Conservation (phyloP, 768 basidiomycete genomes). For the Harrya chromipes region DNA sequence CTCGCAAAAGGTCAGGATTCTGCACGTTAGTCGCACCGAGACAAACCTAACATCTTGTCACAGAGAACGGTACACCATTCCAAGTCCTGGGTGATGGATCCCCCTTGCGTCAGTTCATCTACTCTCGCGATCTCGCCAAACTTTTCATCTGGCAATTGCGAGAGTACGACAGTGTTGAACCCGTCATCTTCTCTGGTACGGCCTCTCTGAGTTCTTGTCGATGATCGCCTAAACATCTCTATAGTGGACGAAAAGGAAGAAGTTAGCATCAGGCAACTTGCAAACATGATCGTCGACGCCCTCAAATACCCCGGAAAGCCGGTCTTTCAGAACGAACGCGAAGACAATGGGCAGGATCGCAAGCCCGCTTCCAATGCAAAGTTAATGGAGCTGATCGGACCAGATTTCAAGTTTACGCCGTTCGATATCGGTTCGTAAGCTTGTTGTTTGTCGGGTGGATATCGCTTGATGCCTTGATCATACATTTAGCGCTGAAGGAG, state of each 20-base stretch:
- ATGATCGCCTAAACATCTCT: not conserved
- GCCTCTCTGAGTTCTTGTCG: not conserved
- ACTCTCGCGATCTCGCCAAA: constrained; percentile 93
- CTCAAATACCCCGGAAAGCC: constrained; percentile 79
- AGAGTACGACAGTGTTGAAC: constrained; percentile 90
- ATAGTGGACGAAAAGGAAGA: constrained; percentile 91
- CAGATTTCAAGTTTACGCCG: constrained; percentile 84
- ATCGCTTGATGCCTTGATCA: not conserved
- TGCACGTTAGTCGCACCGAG: not conserved
- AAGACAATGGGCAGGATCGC: constrained; percentile 91
- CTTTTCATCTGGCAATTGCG: constrained; percentile 91
- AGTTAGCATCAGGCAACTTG: constrained; percentile 87
- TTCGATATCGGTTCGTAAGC: constrained; percentile 67
- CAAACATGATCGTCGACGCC: constrained; percentile 86
- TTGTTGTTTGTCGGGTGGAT: not conserved
- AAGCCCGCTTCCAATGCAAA: constrained; percentile 96
- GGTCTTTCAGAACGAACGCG: constrained; percentile 57
- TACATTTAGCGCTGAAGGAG: constrained; percentile 60
- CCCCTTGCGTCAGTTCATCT: constrained; percentile 96
- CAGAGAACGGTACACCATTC: constrained; percentile 80
- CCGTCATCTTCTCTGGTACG: constrained; percentile 85
- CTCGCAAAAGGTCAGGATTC: constrained; percentile 73
- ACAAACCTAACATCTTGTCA: constrained; percentile 17
- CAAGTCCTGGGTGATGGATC: constrained; percentile 87
- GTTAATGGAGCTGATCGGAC: constrained; percentile 65